A percentile compares a stretch with the other conserved stretches of the same genome.
phyloP scores from a whole-genome alignment of 2,329 filamentous ascomycete genomes.

The Diaporthe humulicola region DNA sequence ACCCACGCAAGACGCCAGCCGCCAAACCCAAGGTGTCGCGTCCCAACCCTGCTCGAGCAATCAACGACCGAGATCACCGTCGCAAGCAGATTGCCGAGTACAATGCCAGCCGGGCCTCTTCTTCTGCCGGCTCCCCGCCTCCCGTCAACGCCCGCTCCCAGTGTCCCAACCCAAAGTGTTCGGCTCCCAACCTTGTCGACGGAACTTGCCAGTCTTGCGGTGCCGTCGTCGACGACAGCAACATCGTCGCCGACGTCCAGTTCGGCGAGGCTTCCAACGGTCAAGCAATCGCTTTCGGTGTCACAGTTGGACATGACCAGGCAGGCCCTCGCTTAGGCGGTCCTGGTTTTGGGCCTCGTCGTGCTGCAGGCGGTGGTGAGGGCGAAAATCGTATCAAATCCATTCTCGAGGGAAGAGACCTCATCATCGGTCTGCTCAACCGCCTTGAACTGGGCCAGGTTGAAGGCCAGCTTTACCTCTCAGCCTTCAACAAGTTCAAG shows the following conservation, averaged over 20 bases:
- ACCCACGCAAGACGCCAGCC: conserved; percentile 47
- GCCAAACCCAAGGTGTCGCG: conserved; percentile 57
- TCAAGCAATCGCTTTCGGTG: conserved; percentile 91
- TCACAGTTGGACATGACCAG: conserved; percentile 87
- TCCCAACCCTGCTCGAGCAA: conserved; percentile 63
- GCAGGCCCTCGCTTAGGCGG: conserved; percentile 78
- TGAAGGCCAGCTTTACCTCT: conserved; percentile 81
- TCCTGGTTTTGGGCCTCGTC: conserved; percentile 66
- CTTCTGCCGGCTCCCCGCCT: conserved; percentile 46
- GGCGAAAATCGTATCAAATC: conserved; percentile 61
- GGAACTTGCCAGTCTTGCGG: conserved; percentile 87
- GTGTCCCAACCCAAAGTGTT: conserved; percentile 72
- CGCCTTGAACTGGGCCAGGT: conserved; percentile 74
- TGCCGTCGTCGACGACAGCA: conserved; percentile 84
- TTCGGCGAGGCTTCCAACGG: conserved; percentile 91
- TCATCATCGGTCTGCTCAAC: conserved; percentile 65
- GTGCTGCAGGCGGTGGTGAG: conserved; percentile 66
- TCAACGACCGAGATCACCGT: conserved; percentile 65
- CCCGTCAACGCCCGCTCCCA: conserved; percentile 48
- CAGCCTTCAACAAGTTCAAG: conserved; percentile 71
- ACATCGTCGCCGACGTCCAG: conserved; percentile 91
- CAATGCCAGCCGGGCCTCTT: conserved; percentile 42
- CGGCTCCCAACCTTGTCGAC: conserved; percentile 68
- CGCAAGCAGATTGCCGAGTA: conserved; percentile 52
- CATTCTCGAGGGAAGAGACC: conserved; percentile 15